A percentile compares a stretch with the other conserved stretches of the same genome.
These are phyloP conservation scores for Hypoxylon trugodes DNA, from an alignment of 495 filamentous ascomycete species.

Conservation along the genomic window DNA sequence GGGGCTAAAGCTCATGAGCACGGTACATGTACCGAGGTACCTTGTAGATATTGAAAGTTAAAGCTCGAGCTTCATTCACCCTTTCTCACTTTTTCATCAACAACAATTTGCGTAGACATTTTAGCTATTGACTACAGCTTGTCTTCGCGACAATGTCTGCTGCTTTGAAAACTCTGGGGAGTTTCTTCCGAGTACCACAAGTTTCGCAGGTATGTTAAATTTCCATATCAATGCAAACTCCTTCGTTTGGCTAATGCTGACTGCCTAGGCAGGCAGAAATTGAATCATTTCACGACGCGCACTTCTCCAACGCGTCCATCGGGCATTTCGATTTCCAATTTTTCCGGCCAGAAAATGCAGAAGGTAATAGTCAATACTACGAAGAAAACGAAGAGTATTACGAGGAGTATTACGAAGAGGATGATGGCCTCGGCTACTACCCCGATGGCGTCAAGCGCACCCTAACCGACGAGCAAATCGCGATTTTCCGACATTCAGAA, in stretches of 20 bases:
- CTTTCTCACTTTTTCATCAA: neutral
- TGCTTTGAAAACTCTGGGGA: slow-evolving; percentile 3
- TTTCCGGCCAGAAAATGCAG: slow-evolving; percentile 45
- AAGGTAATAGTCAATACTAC: slow-evolving; percentile 26
- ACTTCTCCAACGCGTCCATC: slow-evolving; percentile 61
- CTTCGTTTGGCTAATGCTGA: slow-evolving; percentile 35
- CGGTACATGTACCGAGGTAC: no score
- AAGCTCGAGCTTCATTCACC: neutral
- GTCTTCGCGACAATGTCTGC: slow-evolving; percentile 31
- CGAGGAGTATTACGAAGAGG: slow-evolving; percentile 58
- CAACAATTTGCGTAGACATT: neutral
- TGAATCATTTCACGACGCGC: slow-evolving; percentile 69
- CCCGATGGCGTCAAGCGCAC: slow-evolving; percentile 89
- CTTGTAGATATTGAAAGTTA: neutral
- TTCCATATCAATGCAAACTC: neutral
- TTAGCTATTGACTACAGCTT: neutral
- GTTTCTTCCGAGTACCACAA: slow-evolving; percentile 42
- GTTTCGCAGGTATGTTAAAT: slow-evolving; percentile 60
- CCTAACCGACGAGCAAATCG: slow-evolving; percentile 89
- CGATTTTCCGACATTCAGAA: slow-evolving; percentile 90
- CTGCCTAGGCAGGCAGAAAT: slow-evolving; percentile 71
- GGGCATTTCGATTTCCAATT: slow-evolving; percentile 60
- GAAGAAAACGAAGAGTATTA: slow-evolving; percentile 46
- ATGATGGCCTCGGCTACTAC: slow-evolving; percentile 87
- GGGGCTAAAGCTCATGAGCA: no score